Evolutionary conservation across 371 early-diverging fungal species (phyloP).

Genomic region (Mucor saturninus): DNA sequence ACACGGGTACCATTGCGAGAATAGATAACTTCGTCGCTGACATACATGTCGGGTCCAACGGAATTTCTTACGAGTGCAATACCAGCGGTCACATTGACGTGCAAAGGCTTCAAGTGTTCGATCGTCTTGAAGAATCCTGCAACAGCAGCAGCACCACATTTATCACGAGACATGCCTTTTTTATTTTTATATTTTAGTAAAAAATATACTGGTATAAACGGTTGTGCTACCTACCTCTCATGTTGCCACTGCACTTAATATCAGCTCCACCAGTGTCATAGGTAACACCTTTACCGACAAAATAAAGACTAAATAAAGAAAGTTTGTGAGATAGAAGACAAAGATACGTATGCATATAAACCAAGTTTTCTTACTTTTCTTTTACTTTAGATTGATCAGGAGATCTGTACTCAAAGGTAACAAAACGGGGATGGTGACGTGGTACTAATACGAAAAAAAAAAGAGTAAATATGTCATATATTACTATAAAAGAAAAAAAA

Average conservation of each 20-base stretch:
- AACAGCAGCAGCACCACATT: conserved; percentile 84
- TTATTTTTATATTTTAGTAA: too few relatives aligned
- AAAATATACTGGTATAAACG: too few relatives aligned
- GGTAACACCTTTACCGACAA: conserved; percentile 91
- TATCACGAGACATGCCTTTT: conserved; percentile 82
- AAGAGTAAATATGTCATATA: conserved; percentile 31
- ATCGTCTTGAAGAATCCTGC: conserved; percentile 83
- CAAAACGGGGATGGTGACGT: conserved; percentile 78
- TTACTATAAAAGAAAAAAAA: too few relatives aligned
- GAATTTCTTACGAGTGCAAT: conserved; percentile 84
- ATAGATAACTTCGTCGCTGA: conserved; percentile 82
- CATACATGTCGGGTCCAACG: conserved; percentile 80
- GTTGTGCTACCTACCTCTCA: conserved; percentile 49
- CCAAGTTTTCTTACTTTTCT: conserved; percentile 53
- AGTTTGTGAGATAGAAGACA: too few relatives aligned
- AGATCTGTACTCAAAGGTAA: conserved; percentile 78
- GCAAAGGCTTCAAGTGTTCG: conserved; percentile 62
- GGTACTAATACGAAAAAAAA: conserved; percentile 17
- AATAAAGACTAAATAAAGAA: conserved; percentile 62
- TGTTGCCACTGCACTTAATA: conserved; percentile 81
- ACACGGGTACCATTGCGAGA: conserved; percentile 86
- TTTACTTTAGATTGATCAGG: conserved; percentile 75
- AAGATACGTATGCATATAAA: neutral
- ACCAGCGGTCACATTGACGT: conserved; percentile 72
- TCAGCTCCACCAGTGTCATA: conserved; percentile 92